Evolutionary conservation across 768 basidiomycete species (phyloP), one percentile per base, ranked within the genome.

Genomic region (Boletus huronensis): DNA sequence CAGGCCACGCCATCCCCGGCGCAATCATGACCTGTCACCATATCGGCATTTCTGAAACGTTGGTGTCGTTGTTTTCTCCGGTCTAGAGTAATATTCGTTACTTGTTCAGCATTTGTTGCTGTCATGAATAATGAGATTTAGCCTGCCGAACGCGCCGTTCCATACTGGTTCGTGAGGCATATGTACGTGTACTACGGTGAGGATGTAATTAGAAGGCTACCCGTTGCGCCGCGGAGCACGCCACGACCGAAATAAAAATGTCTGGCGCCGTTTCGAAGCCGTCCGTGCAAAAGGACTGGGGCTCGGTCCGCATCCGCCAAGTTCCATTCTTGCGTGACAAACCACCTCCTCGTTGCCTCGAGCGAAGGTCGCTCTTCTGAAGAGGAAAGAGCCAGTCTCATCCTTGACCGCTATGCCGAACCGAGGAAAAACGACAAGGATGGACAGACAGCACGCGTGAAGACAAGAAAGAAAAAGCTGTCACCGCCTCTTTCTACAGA

Each of bases 1-100:
- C 69, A 71, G 31, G 52, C 70, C 14, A 64, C 65, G 32, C 65
- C 69, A 1, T 71, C 69, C 2, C 65, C 69, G 5, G 69, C 69
- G 17, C 69, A 72, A 36, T 63, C 66, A 19, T 70, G 49, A 65
- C 21, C n/a, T 16, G 29, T 41, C 32, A 38, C 19, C 36, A 16
- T 14, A 38, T 34, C 40, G 8, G 16, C 41, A 34, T 43, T 14
- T 38, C 13, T 53, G 14, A n/a, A 38, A 38, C 40, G 23, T 55
- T 25, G 48, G 19, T 50, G 39, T 57, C 41, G 44, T 14, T 47
- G n/a, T 23, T 19, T 40, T 39, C 6, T 19, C 32, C 5, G n/a
- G 44, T 48, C 36, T 66, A 66, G 65, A 66, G 45, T 68, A 57
- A 52, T 52, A 50, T 53, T 62, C 42, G 29, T 44, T 45, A 59